phyloP scores from a whole-genome alignment of 345 rosid species.

The Cardiospermum halicacabum region DNA sequence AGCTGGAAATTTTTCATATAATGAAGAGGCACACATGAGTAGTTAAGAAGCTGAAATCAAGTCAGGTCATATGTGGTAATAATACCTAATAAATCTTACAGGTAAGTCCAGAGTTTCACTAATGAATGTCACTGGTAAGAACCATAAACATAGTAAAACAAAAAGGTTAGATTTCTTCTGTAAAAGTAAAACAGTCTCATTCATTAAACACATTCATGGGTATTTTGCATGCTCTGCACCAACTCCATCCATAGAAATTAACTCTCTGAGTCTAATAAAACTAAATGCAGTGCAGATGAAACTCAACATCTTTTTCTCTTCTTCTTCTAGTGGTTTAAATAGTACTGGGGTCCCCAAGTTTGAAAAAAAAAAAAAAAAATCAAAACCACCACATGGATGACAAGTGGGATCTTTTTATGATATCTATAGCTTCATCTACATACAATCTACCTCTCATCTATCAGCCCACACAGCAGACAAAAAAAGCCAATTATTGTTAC shows the following conservation, averaged over 20 bases:
- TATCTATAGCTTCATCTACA: neutral
- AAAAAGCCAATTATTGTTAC: neutral
- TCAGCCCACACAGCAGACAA: neutral
- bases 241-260: constrained; percentile 11
- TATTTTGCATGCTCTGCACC: constrained; percentile 10
- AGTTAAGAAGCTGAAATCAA: neutral
- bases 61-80: neutral
- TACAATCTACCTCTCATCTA: neutral
- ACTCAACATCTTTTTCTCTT: neutral
- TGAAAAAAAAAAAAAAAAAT: neutral
- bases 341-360: neutral
- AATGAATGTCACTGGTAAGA: constrained; percentile 3
- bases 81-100: neutral
- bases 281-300: neutral
- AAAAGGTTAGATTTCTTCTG: neutral
- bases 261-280: neutral
- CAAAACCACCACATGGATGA: constrained; percentile 2
- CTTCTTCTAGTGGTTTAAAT: neutral
- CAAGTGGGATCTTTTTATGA: neutral
- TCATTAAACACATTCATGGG: constrained; percentile 8
- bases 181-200: neutral
- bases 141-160: constrained; percentile 7
- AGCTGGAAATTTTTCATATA: neutral
- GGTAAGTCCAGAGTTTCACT: neutral
- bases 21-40: neutral